These are phyloP conservation scores for Sporobolus alterniflorus DNA, from an alignment of 202 grass and related monocot species.

Conservation along the genomic window DNA sequence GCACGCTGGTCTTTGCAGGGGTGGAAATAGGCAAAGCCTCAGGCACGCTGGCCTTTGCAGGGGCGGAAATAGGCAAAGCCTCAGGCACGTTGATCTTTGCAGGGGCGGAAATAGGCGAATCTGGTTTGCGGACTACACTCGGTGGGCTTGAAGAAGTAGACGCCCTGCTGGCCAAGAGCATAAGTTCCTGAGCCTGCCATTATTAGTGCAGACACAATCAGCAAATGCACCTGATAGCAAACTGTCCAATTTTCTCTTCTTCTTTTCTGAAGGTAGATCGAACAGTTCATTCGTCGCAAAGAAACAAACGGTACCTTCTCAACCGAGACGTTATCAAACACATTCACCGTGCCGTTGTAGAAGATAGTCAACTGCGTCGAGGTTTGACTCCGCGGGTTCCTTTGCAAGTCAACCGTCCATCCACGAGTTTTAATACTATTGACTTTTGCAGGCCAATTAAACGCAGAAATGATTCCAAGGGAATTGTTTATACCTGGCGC, in stretches of 20 bases:
- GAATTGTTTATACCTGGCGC: slow-evolving; percentile 40
- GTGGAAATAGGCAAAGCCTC: not conserved
- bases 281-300: slow-evolving; percentile 15
- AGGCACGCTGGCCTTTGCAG: too few species aligned
- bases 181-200: slow-evolving; percentile 70
- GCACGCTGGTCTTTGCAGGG: slow-evolving; percentile 33
- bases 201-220: not conserved
- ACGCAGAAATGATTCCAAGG: slow-evolving; percentile 4
- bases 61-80: too few species aligned
- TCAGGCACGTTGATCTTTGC: slow-evolving; percentile 39
- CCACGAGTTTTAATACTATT: not conserved
- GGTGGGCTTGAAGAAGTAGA: slow-evolving; percentile 38
- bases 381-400: slow-evolving; percentile 46
- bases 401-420: slow-evolving; percentile 40
- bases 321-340: slow-evolving; percentile 70
- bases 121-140: slow-evolving; percentile 13
- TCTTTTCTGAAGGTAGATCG: not conserved
- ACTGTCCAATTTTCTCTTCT: not conserved
- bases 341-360: slow-evolving; percentile 76
- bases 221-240: slow-evolving; percentile 17
- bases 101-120: slow-evolving; percentile 13
- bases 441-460: not conserved
- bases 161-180: slow-evolving; percentile 78
- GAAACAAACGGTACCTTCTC: slow-evolving; percentile 58
- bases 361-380: slow-evolving; percentile 78